These are phyloP conservation scores for Cucumis hystrix DNA, from an alignment of 306 rosid species.

Conservation along the genomic window DNA sequence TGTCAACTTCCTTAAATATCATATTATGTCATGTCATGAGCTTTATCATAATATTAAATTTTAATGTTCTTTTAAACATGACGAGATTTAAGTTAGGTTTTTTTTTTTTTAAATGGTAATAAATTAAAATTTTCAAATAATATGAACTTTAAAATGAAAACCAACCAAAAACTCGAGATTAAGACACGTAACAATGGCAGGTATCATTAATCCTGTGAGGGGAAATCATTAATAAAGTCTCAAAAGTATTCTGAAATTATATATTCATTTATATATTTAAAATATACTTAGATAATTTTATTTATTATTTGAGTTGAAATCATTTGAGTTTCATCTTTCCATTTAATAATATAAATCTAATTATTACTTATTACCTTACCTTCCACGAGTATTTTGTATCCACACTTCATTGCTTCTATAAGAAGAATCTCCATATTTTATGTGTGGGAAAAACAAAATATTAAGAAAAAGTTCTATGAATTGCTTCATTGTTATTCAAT, in stretches of 20 bases:
- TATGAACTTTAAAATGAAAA: no score
- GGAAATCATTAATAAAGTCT: no score
- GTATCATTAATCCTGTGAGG: no score
- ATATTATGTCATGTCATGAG: no score
- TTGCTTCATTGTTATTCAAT: background rate
- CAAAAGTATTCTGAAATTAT: background rate
- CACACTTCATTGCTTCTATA: background rate
- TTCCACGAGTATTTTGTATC: background rate
- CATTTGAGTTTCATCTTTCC: background rate
- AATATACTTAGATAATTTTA: no score
- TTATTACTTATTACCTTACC: background rate
- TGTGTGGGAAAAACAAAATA: background rate
- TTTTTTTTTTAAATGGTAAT: background rate
- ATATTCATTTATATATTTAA: background rate
- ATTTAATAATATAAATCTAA: background rate
- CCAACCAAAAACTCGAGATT: no score
- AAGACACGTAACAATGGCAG: no score
- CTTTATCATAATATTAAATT: no score
- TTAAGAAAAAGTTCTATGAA: background rate
- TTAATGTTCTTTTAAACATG: no score
- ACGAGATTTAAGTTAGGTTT: background rate
- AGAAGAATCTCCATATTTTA: background rate
- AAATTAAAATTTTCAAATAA: no score
- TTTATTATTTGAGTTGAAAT: background rate
- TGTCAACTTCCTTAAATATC: no score